Evolutionary conservation across 2,329 filamentous ascomycete species (phyloP).

Genomic region (Arthroderma uncinatum): DNA sequence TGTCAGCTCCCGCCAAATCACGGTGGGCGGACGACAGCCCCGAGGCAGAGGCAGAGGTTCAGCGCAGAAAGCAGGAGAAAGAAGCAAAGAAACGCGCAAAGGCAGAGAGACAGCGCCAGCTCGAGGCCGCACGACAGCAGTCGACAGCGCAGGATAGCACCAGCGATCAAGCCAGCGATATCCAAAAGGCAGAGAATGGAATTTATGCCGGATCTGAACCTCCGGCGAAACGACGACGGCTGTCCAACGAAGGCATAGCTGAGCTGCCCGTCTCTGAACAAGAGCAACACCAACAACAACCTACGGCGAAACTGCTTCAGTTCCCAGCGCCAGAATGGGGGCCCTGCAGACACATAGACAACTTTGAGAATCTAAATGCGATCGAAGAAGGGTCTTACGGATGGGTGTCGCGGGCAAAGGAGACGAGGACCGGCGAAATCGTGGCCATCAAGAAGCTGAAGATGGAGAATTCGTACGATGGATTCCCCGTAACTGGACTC

Average conservation of each 20-base stretch:
- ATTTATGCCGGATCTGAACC: slow-evolving; percentile 19
- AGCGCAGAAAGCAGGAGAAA: slow-evolving; percentile 66
- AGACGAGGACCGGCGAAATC: slow-evolving; percentile 61
- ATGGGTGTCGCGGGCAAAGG: slow-evolving; percentile 75
- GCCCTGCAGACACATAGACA: slow-evolving; percentile 64
- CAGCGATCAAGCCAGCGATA: slow-evolving; percentile 8
- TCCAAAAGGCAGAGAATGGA: slow-evolving; percentile 12
- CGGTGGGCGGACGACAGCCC: slow-evolving; percentile 82
- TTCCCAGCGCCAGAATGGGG: slow-evolving; percentile 61
- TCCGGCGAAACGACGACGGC: slow-evolving; percentile 50
- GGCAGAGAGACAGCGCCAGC: slow-evolving; percentile 64
- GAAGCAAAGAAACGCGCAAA: slow-evolving; percentile 80
- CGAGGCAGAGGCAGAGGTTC: slow-evolving; percentile 58
- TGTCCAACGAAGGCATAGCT: slow-evolving; percentile 41
- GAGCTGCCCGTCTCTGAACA: slow-evolving; percentile 20
- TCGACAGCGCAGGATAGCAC: slow-evolving; percentile 19
- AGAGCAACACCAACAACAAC: too few relatives aligned
- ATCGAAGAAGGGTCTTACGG: slow-evolving; percentile 98
- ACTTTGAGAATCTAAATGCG: slow-evolving; percentile 86
- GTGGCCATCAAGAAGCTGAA: slow-evolving; percentile 93
- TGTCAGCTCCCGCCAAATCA: slow-evolving; percentile 56
- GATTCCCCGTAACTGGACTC: slow-evolving; percentile 82
- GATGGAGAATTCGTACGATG: slow-evolving; percentile 66
- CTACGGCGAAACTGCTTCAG: slow-evolving; percentile 51
- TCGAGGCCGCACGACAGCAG: slow-evolving; percentile 32